Percentiles rank a stretch among this genome's conserved stretches.
These are phyloP conservation scores for Hibiscus mutabilis DNA, from an alignment of 345 rosid genomes.

Conservation along the genomic window DNA sequence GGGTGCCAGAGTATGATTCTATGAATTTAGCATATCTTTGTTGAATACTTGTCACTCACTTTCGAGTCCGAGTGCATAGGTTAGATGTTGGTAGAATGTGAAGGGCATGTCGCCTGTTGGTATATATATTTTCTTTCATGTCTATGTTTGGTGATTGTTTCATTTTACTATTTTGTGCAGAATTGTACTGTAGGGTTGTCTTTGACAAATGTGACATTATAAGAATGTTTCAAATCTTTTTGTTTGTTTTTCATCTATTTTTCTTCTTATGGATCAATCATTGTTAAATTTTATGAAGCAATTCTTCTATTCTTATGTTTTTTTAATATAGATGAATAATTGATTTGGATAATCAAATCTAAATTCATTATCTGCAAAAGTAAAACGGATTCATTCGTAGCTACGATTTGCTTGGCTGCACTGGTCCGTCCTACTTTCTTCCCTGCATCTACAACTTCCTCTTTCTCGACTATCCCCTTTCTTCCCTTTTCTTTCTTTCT, in stretches of 20 bases:
- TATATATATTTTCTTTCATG: constrained; percentile 4
- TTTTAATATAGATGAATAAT: no score
- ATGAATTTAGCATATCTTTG: background rate
- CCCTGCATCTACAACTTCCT: no score
- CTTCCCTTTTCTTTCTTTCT: no score
- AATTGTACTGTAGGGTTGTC: constrained; percentile 10
- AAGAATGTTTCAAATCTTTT: background rate
- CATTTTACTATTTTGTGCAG: constrained; percentile 5
- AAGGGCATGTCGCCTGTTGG: constrained; percentile 7
- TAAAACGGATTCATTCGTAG: no score
- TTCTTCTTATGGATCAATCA: background rate
- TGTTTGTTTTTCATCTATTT: background rate
- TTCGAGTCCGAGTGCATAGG: background rate
- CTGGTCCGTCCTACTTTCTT: no score
- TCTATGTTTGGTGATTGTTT: constrained; percentile 9
- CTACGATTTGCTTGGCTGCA: no score
- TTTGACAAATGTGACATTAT: constrained; percentile 14
- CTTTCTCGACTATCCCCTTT: no score
- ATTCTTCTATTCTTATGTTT: no score
- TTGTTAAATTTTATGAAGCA: background rate
- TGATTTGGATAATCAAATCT: no score
- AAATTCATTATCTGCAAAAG: no score
- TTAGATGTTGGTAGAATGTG: constrained; percentile 5
- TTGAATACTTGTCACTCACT: background rate
- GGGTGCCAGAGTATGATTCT: background rate